A percentile compares a stretch with the other conserved stretches of the same genome.
These are phyloP conservation scores for Mucor saturninus DNA, from an alignment of 371 early-diverging fungal species.

Conservation along the genomic window DNA sequence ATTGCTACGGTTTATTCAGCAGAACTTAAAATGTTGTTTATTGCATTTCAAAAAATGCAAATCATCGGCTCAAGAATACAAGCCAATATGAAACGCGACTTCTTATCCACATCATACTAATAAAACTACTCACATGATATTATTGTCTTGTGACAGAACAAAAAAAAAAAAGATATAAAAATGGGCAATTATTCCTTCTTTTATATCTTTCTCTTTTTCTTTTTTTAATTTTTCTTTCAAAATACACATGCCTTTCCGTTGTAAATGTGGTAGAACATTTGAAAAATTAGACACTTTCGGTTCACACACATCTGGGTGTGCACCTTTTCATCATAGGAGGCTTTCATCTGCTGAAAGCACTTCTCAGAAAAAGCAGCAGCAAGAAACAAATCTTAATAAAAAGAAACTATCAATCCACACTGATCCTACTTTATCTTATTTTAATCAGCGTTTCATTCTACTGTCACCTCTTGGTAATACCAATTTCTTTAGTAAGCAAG, in stretches of 20 bases:
- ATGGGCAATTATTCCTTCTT: not conserved
- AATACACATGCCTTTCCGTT: slow-evolving; percentile 53
- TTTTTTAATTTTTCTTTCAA: slow-evolving; percentile 22
- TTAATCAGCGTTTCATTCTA: slow-evolving; percentile 1
- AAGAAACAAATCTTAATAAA: not conserved
- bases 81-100: slow-evolving; percentile 20
- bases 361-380: not conserved
- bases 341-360: slow-evolving; percentile 24
- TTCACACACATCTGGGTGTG: slow-evolving; percentile 54
- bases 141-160: not conserved
- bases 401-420: not conserved
- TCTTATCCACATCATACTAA: not conserved
- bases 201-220: slow-evolving; percentile 15
- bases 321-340: slow-evolving; percentile 51
- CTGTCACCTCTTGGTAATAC: not conserved
- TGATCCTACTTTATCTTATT: not conserved
- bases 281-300: slow-evolving; percentile 55
- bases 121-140: slow-evolving; percentile 1
- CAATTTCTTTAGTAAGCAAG: not conserved
- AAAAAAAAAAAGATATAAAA: not conserved
- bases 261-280: slow-evolving; percentile 59
- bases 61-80: slow-evolving; percentile 15
- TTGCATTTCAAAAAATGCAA: slow-evolving; percentile 12
- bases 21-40: not conserved
- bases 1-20: not conserved